Percentiles rank a stretch among this genome's conserved stretches.
phyloP scores from a whole-genome alignment of 164 flowering plant genomes.

The Euptelea pleiosperma region DNA sequence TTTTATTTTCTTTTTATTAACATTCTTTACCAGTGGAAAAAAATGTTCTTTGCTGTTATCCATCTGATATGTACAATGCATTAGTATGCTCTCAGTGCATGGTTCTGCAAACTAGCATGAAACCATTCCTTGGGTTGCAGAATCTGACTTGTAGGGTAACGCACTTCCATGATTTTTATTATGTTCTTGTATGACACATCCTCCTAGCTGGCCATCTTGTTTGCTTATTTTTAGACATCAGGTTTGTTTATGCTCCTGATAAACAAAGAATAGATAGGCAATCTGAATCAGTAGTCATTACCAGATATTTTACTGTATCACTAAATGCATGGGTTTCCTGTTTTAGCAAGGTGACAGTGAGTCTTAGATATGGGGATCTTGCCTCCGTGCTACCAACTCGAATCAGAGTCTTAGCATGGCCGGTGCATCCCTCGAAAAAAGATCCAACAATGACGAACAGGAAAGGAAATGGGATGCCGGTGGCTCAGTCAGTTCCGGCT shows the following conservation, averaged over 20 bases:
- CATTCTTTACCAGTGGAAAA: no score
- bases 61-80: no score
- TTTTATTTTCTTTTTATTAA: no score
- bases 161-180: no score
- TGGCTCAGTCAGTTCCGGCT: slow-evolving; percentile 47
- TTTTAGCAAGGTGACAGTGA: slow-evolving; percentile 77
- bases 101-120: no score
- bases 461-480: slow-evolving; percentile 38
- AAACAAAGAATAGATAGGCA: background rate
- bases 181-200: no score
- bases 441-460: slow-evolving; percentile 18
- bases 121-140: background rate
- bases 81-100: no score
- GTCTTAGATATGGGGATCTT: slow-evolving; percentile 74
- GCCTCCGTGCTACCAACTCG: slow-evolving; percentile 65
- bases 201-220: background rate
- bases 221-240: background rate
- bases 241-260: no score
- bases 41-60: no score
- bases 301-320: background rate
- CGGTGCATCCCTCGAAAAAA: slow-evolving; percentile 43
- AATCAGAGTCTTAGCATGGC: slow-evolving; percentile 76
- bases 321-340: slow-evolving; percentile 4
- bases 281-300: background rate
- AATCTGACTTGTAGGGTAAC: no score